Conservation (phyloP, 2,329 filamentous ascomycete genomes). For the Pseudopithomyces chartarum region DNA sequence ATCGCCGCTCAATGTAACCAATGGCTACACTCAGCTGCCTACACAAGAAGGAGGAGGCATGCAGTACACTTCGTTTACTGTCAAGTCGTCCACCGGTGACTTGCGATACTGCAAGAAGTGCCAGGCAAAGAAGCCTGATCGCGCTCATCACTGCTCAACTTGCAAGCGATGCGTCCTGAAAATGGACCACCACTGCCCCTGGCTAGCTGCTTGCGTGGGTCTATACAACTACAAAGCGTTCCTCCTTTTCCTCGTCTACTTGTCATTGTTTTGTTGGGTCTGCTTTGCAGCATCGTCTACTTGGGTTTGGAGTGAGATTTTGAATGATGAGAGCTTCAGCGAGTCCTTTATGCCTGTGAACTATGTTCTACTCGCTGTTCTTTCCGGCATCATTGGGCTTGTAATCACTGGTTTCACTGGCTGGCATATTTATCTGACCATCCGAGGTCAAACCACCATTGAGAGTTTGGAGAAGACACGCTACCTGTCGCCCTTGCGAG, state of each 20-base stretch:
- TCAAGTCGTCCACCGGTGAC: constrained; percentile 82
- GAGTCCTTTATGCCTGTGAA: constrained; percentile 86
- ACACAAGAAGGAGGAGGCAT: constrained; percentile 63
- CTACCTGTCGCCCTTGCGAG: constrained; percentile 81
- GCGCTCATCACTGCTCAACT: constrained; percentile 94
- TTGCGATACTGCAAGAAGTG: constrained; percentile 97
- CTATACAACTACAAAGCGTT: constrained; percentile 96
- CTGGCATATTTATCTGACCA: constrained; percentile 87
- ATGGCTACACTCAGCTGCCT: constrained; percentile 79
- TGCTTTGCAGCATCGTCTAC: constrained; percentile 75
- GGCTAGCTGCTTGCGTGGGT: constrained; percentile 94
- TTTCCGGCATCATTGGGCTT: constrained; percentile 88
- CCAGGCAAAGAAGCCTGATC: constrained; percentile 90
- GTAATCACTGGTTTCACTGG: constrained; percentile 86
- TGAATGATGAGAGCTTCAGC: constrained; percentile 70
- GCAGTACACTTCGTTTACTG: constrained; percentile 78
- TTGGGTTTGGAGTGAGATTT: constrained; percentile 86
- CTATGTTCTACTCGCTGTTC: constrained; percentile 83
- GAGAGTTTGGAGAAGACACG: constrained; percentile 95
- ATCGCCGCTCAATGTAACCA: constrained; percentile 56
- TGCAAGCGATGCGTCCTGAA: constrained; percentile 94
- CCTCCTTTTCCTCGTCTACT: constrained; percentile 88
- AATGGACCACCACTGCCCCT: constrained; percentile 99
- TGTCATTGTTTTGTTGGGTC: constrained; percentile 81
- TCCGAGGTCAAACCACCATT: constrained; percentile 86